Evolutionary conservation across 306 rosid genomes (phyloP).

Genomic region (Nissolia schottii): DNA sequence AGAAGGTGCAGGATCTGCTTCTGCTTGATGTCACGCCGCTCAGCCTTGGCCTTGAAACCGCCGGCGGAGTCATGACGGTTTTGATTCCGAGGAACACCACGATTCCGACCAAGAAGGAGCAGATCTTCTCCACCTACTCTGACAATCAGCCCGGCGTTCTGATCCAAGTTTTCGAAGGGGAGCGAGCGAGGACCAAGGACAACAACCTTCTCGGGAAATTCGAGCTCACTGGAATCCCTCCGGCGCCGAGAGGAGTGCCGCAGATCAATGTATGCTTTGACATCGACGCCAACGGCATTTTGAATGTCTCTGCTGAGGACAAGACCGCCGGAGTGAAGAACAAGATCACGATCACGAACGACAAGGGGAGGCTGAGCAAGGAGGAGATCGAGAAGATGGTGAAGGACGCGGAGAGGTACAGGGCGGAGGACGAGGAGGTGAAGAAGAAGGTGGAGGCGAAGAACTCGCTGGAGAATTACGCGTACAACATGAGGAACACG

Average conservation of each 20-base stretch:
- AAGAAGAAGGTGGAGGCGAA: constrained; percentile 87
- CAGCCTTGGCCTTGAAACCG: constrained; percentile 69
- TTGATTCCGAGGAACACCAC: constrained; percentile 80
- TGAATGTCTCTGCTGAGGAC: constrained; percentile 76
- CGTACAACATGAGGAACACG: constrained; percentile 80
- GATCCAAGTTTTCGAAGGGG: constrained; percentile 86
- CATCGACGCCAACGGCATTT: constrained; percentile 67
- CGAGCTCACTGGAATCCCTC: constrained; percentile 77
- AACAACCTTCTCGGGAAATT: constrained; percentile 76
- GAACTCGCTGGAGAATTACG: constrained; percentile 78
- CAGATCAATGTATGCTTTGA: constrained; percentile 72
- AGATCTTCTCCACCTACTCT: constrained; percentile 71
- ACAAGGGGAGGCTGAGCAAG: constrained; percentile 78
- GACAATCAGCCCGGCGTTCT: constrained; percentile 86
- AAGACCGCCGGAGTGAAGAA: constrained; percentile 90
- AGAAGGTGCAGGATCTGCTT: constrained; percentile 69
- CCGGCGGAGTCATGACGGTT: constrained; percentile 81
- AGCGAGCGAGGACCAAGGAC: constrained; percentile 62
- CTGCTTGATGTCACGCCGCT: constrained; percentile 76
- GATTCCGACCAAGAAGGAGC: constrained; percentile 76
- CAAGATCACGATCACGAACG: constrained; percentile 75
- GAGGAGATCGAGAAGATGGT: constrained; percentile 87
- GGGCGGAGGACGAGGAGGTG: constrained; percentile 79
- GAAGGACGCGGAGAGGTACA: constrained; percentile 77
- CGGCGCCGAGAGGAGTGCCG: constrained; percentile 81